These are phyloP conservation scores for Lasiodiplodia gonubiensis DNA, from an alignment of 2,329 filamentous ascomycete species.

Conservation along the genomic window DNA sequence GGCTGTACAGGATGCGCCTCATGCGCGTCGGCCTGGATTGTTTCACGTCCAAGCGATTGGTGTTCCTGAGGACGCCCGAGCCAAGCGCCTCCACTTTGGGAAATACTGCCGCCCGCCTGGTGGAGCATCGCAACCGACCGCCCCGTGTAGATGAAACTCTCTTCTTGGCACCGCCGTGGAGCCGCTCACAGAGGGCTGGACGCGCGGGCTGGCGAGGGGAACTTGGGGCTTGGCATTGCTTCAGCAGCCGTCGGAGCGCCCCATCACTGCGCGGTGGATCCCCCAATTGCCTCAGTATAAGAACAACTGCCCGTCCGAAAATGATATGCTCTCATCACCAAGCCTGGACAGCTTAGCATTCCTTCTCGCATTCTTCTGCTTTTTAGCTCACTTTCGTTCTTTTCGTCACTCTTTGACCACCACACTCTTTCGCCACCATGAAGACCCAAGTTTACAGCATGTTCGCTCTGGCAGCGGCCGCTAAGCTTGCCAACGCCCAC, in stretches of 20 bases:
- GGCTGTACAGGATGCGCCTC: slow-evolving; percentile 15
- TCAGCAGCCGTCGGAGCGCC: slow-evolving; percentile 1
- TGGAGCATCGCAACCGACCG: slow-evolving; percentile 11
- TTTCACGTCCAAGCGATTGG: slow-evolving; percentile 28
- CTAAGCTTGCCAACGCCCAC: slow-evolving; percentile 42
- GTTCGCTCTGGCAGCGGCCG: slow-evolving; percentile 40
- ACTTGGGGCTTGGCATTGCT: slow-evolving; percentile 6
- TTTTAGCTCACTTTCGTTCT: slow-evolving; percentile 23
- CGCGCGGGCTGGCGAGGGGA: not conserved
- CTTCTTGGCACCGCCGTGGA: slow-evolving; percentile 16
- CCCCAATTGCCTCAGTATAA: slow-evolving; percentile 11
- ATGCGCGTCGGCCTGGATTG: slow-evolving; percentile 9
- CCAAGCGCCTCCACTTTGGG: slow-evolving; percentile 5
- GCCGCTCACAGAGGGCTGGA: not conserved
- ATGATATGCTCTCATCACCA: slow-evolving; percentile 1
- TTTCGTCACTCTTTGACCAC: slow-evolving; percentile 26
- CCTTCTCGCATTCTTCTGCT: slow-evolving; percentile 21
- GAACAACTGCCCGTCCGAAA: not conserved
- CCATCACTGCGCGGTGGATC: not conserved
- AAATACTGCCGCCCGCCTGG: slow-evolving; percentile 9
- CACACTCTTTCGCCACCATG: slow-evolving; percentile 39
- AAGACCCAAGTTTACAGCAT: slow-evolving; percentile 38
- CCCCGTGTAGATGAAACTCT: slow-evolving; percentile 18
- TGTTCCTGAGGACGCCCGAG: slow-evolving; percentile 17
- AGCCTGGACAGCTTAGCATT: slow-evolving; percentile 25